Percentiles rank a stretch among this genome's conserved stretches.
phyloP scores from a whole-genome alignment of 169 alveolate species.

The Cryptosporidium ubiquitum region DNA sequence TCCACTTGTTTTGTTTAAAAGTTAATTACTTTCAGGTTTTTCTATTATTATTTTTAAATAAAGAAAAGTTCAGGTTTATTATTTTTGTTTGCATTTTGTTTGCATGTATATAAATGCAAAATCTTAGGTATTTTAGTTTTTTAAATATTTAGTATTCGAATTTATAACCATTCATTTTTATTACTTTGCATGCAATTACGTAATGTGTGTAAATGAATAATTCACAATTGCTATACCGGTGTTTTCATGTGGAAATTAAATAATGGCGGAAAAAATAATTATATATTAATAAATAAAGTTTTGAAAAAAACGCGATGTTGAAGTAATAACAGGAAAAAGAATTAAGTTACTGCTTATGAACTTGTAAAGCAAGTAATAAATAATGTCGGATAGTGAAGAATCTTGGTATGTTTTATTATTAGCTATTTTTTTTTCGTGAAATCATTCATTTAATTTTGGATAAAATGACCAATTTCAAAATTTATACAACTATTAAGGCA shows the following conservation, averaged over 20 bases:
- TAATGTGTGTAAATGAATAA: neutral
- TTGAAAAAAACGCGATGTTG: neutral
- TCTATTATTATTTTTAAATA: no score
- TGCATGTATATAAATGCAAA: neutral
- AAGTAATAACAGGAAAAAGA: neutral
- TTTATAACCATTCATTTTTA: neutral
- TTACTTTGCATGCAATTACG: neutral
- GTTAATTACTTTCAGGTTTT: neutral
- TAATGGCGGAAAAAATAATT: neutral
- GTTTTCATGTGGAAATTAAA: slow-evolving; percentile 16
- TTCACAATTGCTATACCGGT: slow-evolving; percentile 1
- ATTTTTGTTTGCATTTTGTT: neutral
- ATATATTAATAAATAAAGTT: neutral
- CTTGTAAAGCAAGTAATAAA: neutral
- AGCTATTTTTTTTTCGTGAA: no score
- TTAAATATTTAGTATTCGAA: neutral
- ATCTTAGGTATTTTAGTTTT: neutral
- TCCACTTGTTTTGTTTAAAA: no score
- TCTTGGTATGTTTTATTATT: slow-evolving; percentile 46
- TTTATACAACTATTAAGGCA: slow-evolving; percentile 13
- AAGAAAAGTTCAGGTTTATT: neutral
- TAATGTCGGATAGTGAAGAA: slow-evolving; percentile 51
- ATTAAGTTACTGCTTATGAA: neutral
- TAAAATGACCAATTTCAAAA: no score
- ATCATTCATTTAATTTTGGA: no score